phyloP scores from a whole-genome alignment of 1,139 yeast species.

The Candida pseudoviswanathii region DNA sequence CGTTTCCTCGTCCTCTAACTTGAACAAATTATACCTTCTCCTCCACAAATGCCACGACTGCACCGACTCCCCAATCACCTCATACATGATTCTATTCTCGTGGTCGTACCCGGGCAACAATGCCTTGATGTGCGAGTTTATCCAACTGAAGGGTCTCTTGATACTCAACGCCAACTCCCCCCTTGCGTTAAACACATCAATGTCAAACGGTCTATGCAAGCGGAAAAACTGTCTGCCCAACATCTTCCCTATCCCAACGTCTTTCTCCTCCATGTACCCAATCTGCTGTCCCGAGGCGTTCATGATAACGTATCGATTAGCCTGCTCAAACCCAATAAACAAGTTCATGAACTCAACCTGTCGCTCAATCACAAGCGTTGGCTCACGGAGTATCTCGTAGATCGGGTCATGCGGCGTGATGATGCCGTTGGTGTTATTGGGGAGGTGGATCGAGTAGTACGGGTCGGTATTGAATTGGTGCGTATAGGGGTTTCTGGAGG shows the following conservation, averaged over 20 bases:
- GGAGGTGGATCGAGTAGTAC: slow-evolving; percentile 28
- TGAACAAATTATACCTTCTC: slow-evolving; percentile 78
- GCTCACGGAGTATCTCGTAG: slow-evolving; percentile 63
- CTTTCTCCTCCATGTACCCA: slow-evolving; percentile 84
- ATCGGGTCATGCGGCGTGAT: slow-evolving; percentile 59
- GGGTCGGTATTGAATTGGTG: slow-evolving; percentile 7
- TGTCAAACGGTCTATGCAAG: slow-evolving; percentile 83
- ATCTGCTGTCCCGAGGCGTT: slow-evolving; percentile 72
- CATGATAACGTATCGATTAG: slow-evolving; percentile 75
- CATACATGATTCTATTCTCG: slow-evolving; percentile 40
- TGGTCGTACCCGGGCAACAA: slow-evolving; percentile 57
- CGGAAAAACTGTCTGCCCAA: slow-evolving; percentile 80
- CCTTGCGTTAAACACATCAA: slow-evolving; percentile 72
- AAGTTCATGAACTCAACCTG: slow-evolving; percentile 87
- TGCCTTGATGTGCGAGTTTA: slow-evolving; percentile 84
- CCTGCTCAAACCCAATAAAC: slow-evolving; percentile 87
- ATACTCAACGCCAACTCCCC: slow-evolving; percentile 74
- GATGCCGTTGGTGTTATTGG: slow-evolving; percentile 48
- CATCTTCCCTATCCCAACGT: slow-evolving; percentile 66
- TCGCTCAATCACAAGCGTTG: slow-evolving; percentile 84
- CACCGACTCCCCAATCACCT: slow-evolving; percentile 76
- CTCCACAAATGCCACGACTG: slow-evolving; percentile 97
- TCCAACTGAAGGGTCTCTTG: slow-evolving; percentile 79
- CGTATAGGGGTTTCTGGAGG: slow-evolving; percentile 15
- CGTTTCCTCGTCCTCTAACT: slow-evolving; percentile 45